These are phyloP conservation scores for Smittium mucronatum DNA, from an alignment of 371 early-diverging fungal species.

Conservation along the genomic window DNA sequence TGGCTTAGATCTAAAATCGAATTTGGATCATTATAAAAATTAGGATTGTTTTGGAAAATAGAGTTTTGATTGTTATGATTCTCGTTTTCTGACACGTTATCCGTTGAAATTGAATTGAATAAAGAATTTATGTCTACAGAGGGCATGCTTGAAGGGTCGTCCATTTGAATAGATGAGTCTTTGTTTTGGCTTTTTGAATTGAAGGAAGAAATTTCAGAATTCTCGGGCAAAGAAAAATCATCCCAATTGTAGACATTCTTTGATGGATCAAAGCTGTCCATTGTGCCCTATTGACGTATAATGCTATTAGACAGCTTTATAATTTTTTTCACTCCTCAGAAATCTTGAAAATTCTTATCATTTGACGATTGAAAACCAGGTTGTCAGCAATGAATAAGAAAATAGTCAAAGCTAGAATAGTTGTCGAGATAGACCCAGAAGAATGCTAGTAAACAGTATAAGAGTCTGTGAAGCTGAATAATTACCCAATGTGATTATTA, in stretches of 20 bases:
- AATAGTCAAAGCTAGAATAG: too few relatives aligned
- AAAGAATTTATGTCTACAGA: not conserved
- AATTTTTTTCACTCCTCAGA: too few relatives aligned
- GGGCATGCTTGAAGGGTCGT: not conserved
- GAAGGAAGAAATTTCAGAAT: not conserved
- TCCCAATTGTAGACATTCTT: not conserved
- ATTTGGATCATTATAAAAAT: not conserved
- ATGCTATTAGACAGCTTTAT: too few relatives aligned
- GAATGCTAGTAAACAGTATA: too few relatives aligned
- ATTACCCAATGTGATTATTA: too few relatives aligned
- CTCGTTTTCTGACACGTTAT: not conserved
- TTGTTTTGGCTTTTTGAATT: not conserved
- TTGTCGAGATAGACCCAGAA: too few relatives aligned
- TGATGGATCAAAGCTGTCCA: not conserved
- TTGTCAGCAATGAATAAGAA: too few relatives aligned
- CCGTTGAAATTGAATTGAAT: not conserved
- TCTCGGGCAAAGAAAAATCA: not conserved
- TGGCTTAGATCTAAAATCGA: not conserved
- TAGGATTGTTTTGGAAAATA: not conserved
- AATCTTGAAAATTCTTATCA: too few relatives aligned
- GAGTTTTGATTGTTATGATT: not conserved
- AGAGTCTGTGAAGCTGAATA: too few relatives aligned
- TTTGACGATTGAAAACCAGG: too few relatives aligned
- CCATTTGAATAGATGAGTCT: not conserved
- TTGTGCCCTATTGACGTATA: too few relatives aligned